Base-by-base conservation (phyloP, 208 protist species). In the Kentomonas sorsogonicus region DNA sequence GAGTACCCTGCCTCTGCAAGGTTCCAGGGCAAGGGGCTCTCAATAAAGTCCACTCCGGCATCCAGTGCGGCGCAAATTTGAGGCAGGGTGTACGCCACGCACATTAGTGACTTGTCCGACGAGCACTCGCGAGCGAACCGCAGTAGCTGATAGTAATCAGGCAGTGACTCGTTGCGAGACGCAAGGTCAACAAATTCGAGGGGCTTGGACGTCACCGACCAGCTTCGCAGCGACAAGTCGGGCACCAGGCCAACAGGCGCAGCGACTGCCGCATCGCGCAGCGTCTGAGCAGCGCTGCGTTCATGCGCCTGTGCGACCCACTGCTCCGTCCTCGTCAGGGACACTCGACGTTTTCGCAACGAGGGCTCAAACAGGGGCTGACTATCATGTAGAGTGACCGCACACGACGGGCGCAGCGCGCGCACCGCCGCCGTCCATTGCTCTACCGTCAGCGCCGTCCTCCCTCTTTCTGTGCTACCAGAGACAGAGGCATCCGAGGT, bases 1-100 rank as follows among this genome's bases (percentile, higher is more conserved):
- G 81, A 18, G 89, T 69, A n/a, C 87, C 87, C 43, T 86, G n/a
- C 86, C 31, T 72, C 83, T 2, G 87, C 83, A 13, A 94, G 63
- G 13, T 60, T 27, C 81, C 83, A 94, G 7, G 87, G 81, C 2
- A 94, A 38, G 11, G 87, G 60, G 51, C 69, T 83, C 45, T 91
- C 83, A 30, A 94, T 82, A 11, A 77, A 66, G n/a, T 34, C 50
- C 13, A 91, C 76, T 46, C 69, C 63, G 26, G 40, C 59, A 30
- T 52, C 23, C 41, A 94, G 54, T 0, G 74, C 74, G 10, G 73
- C 79, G 4, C 89, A 25, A 3, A 86, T 29, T 3, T 70, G 55
- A 4, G 72, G 44, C 15, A 94, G n/a, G 38, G 66, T 80, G 23
- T 56, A 33, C 0, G 77, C 74, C 11, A 72, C 46, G 52, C 65